Evolutionary conservation across 2,329 filamentous ascomycete genomes (phyloP).

Genomic region (Hymenotorrendiella dingleyae): DNA sequence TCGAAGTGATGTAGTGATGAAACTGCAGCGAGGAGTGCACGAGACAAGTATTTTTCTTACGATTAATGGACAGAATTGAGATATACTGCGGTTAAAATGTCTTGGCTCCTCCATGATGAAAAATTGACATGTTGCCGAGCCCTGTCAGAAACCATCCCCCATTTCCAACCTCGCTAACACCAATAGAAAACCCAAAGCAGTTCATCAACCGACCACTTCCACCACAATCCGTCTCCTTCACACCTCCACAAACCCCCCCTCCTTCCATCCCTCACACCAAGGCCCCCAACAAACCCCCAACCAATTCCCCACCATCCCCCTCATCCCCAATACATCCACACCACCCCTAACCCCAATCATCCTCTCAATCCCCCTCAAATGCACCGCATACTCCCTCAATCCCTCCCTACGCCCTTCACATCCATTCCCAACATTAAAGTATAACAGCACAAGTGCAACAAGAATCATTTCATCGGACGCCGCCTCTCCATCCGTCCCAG

Average conservation of each 20-base stretch:
- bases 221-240: background rate
- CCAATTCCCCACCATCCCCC: constrained; percentile 2
- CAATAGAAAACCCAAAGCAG: background rate
- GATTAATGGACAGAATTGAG: too few species aligned
- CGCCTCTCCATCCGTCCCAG: background rate
- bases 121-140: too few species aligned
- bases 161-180: too few species aligned
- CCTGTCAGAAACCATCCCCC: too few species aligned
- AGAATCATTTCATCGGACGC: constrained; percentile 8
- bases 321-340: background rate
- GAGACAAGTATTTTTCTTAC: too few species aligned
- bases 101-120: too few species aligned
- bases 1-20: too few species aligned
- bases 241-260: background rate
- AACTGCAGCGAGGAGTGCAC: too few species aligned
- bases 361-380: constrained; percentile 5
- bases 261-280: constrained; percentile 1
- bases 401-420: too few species aligned
- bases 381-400: background rate
- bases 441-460: constrained; percentile 1
- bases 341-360: constrained; percentile 4
- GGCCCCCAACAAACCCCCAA: constrained; percentile 1
- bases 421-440: background rate
- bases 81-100: too few species aligned
- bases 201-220: too few species aligned